Conservation (phyloP, 2,329 filamentous ascomycete genomes). For the Juglanconis sp. region DNA sequence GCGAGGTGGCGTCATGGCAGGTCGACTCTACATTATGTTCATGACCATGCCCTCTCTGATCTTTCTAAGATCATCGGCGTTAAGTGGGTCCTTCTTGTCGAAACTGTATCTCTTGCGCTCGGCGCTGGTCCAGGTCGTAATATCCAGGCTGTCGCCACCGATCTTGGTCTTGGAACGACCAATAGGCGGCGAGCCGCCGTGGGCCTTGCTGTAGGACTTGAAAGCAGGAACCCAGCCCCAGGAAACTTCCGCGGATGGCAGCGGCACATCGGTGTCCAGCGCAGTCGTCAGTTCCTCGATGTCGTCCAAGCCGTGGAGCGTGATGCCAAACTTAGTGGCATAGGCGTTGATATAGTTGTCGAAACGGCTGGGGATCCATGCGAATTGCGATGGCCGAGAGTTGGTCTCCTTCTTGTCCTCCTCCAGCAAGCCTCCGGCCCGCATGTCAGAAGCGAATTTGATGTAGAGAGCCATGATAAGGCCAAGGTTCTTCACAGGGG, state of each 20-base stretch:
- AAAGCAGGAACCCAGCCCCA: slow-evolving; percentile 26
- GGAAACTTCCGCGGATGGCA: slow-evolving; percentile 24
- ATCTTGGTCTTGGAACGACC: slow-evolving; percentile 21
- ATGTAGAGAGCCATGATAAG: slow-evolving; percentile 36
- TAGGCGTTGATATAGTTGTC: slow-evolving; percentile 32
- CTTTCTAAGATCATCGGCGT: slow-evolving; percentile 28
- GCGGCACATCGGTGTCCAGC: slow-evolving; percentile 20
- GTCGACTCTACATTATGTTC: slow-evolving; percentile 9
- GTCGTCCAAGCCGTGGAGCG: slow-evolving; percentile 24
- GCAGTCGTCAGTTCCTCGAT: slow-evolving; percentile 23
- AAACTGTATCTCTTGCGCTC: slow-evolving; percentile 32
- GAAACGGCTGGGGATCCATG: slow-evolving; percentile 22
- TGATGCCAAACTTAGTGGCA: slow-evolving; percentile 31
- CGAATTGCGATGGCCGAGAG: slow-evolving; percentile 14
- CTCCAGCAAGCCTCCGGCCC: slow-evolving; percentile 20
- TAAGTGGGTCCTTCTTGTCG: slow-evolving; percentile 34
- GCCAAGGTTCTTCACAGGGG: slow-evolving; percentile 35
- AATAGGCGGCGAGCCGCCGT: slow-evolving; percentile 2
- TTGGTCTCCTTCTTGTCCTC: slow-evolving; percentile 18
- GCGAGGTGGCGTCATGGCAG: slow-evolving; percentile 20
- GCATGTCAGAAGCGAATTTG: slow-evolving; percentile 18
- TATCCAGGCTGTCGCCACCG: slow-evolving; percentile 36
- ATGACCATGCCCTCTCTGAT: slow-evolving; percentile 36
- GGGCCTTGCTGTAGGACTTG: slow-evolving; percentile 21
- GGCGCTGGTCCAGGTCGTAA: slow-evolving; percentile 31